Evolutionary conservation across 148 eudicot species (phyloP), one percentile per base, ranked within the genome.

Genomic region (Rhododendron kiyosumense): DNA sequence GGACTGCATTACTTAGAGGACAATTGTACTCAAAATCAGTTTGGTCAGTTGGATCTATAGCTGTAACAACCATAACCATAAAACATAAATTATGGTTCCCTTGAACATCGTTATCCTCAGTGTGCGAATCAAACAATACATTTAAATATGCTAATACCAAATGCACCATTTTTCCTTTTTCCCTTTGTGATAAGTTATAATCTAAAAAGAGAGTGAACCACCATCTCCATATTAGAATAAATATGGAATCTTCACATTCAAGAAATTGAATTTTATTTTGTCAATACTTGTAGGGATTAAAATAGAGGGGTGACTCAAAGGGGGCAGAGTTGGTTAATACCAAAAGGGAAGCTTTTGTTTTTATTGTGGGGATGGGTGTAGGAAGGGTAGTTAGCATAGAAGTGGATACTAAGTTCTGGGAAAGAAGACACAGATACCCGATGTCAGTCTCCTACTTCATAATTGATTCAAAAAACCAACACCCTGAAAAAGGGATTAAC

Each of bases 1-100:
- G 99, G 98, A 95, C 99, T 97, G 96, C 94, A 91, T 88, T 88
- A 84, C 79, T 86, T 85, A 86, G 63, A 87, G 85, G 78, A 28
- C 74, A 83, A 87, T 79, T 76, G 57, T 81, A 78, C 30, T n/a
- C 28, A 49, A 78, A 79, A 83, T 82, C 54, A 83, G 86, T 84
- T 76, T 79, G 84, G 59, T 82, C 54, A 83, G 81, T 84, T 79
- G 75, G 80, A 78, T 28, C n/a, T 8, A 36, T 18, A 43, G 57
- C 54, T 63, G 52, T 54, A 61, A 85, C 75, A 59, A 61, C 43
- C 17, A 61, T 78, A 28, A 85, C 26, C 48, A 74, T 48, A 8
- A 45, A 83, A 30, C 34, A 43, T 7, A 45, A 48, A 84, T 18
- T 45, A 15, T 26, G 54, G 34, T 63, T 54, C 41, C 41, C 6